Evolutionary conservation across 2,329 filamentous ascomycete genomes (phyloP).

Genomic region (Cytospora piceicola): DNA sequence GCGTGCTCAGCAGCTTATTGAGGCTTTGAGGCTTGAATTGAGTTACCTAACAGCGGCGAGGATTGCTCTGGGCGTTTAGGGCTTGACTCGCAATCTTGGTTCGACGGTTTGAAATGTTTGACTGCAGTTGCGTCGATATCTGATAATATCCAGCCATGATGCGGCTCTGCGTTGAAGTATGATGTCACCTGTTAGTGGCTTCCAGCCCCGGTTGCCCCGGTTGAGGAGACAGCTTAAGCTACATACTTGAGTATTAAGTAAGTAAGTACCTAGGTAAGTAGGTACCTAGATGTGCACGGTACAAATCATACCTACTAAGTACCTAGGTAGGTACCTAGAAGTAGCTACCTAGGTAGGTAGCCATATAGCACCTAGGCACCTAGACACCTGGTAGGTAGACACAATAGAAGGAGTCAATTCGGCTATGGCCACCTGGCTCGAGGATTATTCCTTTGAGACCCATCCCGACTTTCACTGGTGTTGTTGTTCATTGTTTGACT

Average conservation of each 20-base stretch:
- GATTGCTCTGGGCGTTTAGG: background rate
- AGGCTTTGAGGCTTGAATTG: background rate
- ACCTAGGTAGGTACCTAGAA: background rate
- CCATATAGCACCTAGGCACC: too few relatives aligned
- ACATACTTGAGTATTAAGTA: too few relatives aligned
- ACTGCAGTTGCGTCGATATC: conserved; percentile 19
- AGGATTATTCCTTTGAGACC: too few relatives aligned
- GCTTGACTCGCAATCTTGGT: conserved; percentile 9
- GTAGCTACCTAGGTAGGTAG: too few relatives aligned
- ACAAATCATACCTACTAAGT: too few relatives aligned
- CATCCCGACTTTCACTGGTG: too few relatives aligned
- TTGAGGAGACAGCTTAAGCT: background rate
- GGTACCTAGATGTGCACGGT: too few relatives aligned
- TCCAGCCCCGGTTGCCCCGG: background rate
- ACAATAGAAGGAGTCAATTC: background rate
- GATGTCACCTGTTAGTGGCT: conserved; percentile 29
- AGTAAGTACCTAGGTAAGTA: too few relatives aligned
- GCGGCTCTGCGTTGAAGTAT: conserved; percentile 24
- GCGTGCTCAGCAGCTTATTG: background rate
- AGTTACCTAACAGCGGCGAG: conserved; percentile 1
- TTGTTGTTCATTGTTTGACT: too few relatives aligned
- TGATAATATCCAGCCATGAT: conserved; percentile 18
- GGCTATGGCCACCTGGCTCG: too few relatives aligned
- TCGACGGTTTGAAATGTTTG: conserved; percentile 8
- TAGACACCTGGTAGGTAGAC: too few relatives aligned